Base-by-base conservation (phyloP, 2,329 filamentous ascomycete species). In the Exserohilum rostratum region DNA sequence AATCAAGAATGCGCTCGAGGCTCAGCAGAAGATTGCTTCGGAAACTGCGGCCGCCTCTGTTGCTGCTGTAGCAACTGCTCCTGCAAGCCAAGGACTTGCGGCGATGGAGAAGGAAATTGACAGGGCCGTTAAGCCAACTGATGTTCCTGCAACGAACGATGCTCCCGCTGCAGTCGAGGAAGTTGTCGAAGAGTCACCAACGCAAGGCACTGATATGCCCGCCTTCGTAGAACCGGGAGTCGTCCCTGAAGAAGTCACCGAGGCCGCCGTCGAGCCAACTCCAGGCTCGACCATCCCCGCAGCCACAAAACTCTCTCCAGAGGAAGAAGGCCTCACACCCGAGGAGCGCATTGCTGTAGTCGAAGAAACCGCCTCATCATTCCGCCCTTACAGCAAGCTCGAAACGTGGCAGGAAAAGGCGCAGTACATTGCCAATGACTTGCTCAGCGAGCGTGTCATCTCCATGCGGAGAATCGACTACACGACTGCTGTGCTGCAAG, bases 1-100 rank as follows among this genome's bases (percentile, higher is more conserved):
- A 75, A 88, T 92, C 52, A 74, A 73, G 53, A 64, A 48, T 15
- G 60, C 70, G 2, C 45, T 77, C 25, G 73, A 76, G 46, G 68
- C 69, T 13, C 72, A 75, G 25, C 69, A 67, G 30, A 53, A 67
- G 34, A 50, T 59, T 13, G 58, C 60, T 11, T 42, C 57, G 12
- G 64, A 66, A 17, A 38, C 65, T 20, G 43, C 58, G 17, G 17
- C 55, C n/a, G 40, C 37, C 11, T 20, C 55, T 1, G 37, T 44
- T 6, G 34, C 46, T 11, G 40, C 61, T 9, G 35, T 52, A 11
- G 31, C 54, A 6, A 39, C 56, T 30, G 17, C 6, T 17, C 34
- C 47, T 22, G 27, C 49, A 30, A 38, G 40, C 7, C 44, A 49
- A n/a, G 42, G 50, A 17, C 29, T 53, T 9, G 39, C 39, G n/a